phyloP scores from a whole-genome alignment of 2,329 filamentous ascomycete genomes.

The Microcera coccophila region DNA sequence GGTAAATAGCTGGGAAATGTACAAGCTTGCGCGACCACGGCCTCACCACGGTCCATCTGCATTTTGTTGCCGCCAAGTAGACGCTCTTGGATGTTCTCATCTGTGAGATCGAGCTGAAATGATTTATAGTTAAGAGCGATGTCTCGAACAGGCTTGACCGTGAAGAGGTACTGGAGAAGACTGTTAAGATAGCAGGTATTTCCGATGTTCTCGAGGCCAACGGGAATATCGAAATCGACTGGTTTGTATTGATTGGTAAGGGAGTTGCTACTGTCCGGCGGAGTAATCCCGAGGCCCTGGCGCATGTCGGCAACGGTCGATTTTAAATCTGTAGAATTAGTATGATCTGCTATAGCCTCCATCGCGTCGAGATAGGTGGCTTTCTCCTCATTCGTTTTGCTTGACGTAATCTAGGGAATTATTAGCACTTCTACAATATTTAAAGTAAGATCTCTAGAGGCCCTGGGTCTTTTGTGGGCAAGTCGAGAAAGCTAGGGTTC shows the following conservation, averaged over 20 bases:
- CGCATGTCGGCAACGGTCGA: constrained; percentile 26
- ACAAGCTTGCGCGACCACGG: constrained; percentile 70
- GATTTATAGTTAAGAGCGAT: constrained; percentile 74
- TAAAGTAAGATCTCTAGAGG: too few species aligned
- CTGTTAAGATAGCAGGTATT: constrained; percentile 99
- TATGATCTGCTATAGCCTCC: constrained; percentile 34
- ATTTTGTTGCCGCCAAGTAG: constrained; percentile 66
- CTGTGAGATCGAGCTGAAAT: constrained; percentile 63
- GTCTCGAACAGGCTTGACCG: constrained; percentile 74
- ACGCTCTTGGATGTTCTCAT: constrained; percentile 60
- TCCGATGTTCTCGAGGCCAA: constrained; percentile 87
- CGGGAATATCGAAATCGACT: constrained; percentile 58
- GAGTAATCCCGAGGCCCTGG: constrained; percentile 22
- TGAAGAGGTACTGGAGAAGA: constrained; percentile 91
- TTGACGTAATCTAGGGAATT: constrained; percentile 23
- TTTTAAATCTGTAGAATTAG: constrained; percentile 26
- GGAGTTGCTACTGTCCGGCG: constrained; percentile 5
- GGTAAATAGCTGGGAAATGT: constrained; percentile 36
- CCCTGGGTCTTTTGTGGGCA: too few species aligned
- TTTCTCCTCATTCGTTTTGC: constrained; percentile 28
- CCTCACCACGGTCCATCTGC: constrained; percentile 51
- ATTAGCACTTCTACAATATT: constrained; percentile 12
- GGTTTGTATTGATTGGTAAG: constrained; percentile 5
- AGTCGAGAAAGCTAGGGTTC: background rate
- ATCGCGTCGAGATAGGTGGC: constrained; percentile 34